These are phyloP conservation scores for Sambucus nigra DNA, from an alignment of 129 eudicot genomes.

Conservation along the genomic window DNA sequence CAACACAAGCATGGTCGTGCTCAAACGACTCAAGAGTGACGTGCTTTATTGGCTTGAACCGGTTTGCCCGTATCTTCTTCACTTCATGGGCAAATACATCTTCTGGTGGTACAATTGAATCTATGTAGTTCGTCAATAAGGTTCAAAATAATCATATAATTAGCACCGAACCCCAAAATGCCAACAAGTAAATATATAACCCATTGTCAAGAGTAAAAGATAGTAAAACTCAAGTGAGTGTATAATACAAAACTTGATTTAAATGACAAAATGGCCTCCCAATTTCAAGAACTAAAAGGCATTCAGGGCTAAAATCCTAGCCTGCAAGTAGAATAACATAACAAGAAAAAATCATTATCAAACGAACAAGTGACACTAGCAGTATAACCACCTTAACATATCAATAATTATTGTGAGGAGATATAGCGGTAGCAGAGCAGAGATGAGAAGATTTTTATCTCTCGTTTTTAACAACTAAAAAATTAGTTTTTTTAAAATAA, in stretches of 20 bases:
- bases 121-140: conserved; percentile 80
- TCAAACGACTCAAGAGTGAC: conserved; percentile 85
- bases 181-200: neutral
- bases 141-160: neutral
- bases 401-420: too few species aligned
- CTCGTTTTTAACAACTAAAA: too few species aligned
- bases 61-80: conserved; percentile 76
- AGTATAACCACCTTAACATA: too few species aligned
- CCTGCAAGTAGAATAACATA: conserved; percentile 32
- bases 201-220: neutral
- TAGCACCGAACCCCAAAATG: too few species aligned
- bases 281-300: conserved; percentile 77
- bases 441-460: too few species aligned
- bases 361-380: neutral
- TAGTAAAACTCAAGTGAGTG: neutral
- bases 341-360: neutral
- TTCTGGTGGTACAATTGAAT: conserved; percentile 82
- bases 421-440: too few species aligned
- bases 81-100: conserved; percentile 86
- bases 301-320: conserved; percentile 79
- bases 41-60: conserved; percentile 72
- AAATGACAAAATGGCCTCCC: conserved; percentile 83
- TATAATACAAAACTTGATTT: conserved; percentile 50
- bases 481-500: too few species aligned
- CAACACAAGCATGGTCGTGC: conserved; percentile 80